Evolutionary conservation across 441 rosid species (phyloP), one percentile per base, ranked within the genome.

Genomic region (Euphorbia celastroides): DNA sequence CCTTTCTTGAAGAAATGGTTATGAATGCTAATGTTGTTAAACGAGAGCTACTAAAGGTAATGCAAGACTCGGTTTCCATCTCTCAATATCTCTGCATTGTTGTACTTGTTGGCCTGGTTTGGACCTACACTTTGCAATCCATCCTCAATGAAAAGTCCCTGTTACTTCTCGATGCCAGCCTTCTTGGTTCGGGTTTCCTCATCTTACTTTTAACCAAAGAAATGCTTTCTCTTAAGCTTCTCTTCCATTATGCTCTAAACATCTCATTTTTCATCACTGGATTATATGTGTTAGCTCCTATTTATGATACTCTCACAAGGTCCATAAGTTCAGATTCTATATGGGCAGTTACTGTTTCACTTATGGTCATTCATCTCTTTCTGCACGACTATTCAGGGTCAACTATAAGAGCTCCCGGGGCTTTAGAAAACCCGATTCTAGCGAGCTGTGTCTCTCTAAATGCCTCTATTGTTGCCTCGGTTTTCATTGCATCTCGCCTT

Each of bases 401-500:
- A 1, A 48, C 54, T 3, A 48, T 48, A 48, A 17, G 54, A 48
- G 54, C 54, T 16, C 23, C 54, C 1, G 22, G 19, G 6, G 23
- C 54, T n/a, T 23, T 48, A n/a, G 16, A 48, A n/a, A 17, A 48
- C 54, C 54, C 54, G 19, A 48, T 16, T 23, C 19, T 48, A 23
- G 19, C 54, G 8, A 48, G 54, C 5, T 48, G 54, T n/a, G 22
- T 48, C 54, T 48, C 54, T 16, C 54, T 48, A 48, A 48, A 48
- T 5, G 54, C 23, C 2, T 48, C 54, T 0, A 23, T 48, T n/a
- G 54, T 48, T 48, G 54, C 54, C 22, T 48, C 54, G 16, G 54
- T 48, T 48, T 48, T 48, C 54, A 48, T 48, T 4, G 54, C 54
- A n/a, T 48, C 54, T 17, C 54, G 54, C 54, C 54, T 48, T 48